Evolutionary conservation across 768 basidiomycete genomes (phyloP), one percentile per base, ranked within the genome.

Genomic region (Dacryopinax spathularia): DNA sequence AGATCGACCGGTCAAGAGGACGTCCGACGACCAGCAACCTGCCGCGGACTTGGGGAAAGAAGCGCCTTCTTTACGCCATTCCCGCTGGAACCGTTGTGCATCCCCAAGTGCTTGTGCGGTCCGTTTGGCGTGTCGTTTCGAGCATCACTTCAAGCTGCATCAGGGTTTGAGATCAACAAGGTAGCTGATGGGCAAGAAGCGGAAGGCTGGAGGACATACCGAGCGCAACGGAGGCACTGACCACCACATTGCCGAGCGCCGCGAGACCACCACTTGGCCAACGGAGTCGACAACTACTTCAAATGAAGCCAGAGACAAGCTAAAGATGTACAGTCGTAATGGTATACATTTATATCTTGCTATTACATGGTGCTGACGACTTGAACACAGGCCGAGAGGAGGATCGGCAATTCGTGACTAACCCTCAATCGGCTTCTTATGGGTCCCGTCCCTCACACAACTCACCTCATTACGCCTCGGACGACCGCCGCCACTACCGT

Each of bases 401-500:
- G 3, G 48, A 56, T 9, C 13, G 31, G 20, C 25, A 56, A 7
- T 15, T 56, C 48, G 20, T 20, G 48, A 20, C 48, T 10, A 56
- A 56, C 48, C 13, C 48, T 5, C 48, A 13, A 56, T 5, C 48
- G 48, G 22, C 39, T 18, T 41, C 39, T 41, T 56, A 56, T 56
- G 48, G 48, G 12, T 13, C 48, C 48, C 48, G 48, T 27, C 48
- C 48, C 48, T 56, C 48, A 56, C 48, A 44, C 9, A 12, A 56
- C 18, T 56, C 48, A 5, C 31, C 48, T 29, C 48, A 56, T 27
- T 56, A 56, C 48, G 5, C 48, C 48, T 56, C 48, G 48, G 48
- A 56, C 48, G 48, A 56, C 48, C 48, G 48, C 31, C 48, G 48
- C 48, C 15, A 56, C 48, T 56, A 56, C 29, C 48, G 29, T 56